Conservation (phyloP, 148 eudicot species). For the Nepenthes gracilis region DNA sequence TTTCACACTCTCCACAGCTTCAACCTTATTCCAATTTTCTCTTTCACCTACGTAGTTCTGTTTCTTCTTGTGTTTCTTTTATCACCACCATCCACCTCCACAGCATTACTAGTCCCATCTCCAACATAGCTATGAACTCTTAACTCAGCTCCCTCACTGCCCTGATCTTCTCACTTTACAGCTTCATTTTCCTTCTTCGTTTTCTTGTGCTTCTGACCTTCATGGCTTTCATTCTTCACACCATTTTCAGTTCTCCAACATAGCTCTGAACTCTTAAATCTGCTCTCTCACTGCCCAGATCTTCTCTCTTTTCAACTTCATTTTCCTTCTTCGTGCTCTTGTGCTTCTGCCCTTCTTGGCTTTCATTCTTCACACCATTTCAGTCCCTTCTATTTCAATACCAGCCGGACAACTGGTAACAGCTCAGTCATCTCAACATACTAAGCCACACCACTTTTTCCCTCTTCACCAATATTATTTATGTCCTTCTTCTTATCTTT, state of each 20-base stretch:
- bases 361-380: neutral
- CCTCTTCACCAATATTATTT: conserved; percentile 2
- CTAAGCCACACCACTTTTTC: neutral
- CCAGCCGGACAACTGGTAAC: no score
- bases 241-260: no score
- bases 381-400: no score
- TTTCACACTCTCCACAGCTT: conserved; percentile 9
- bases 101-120: no score
- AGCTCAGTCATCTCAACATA: no score
- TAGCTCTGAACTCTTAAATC: no score
- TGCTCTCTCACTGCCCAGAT: neutral
- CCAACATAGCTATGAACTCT: no score
- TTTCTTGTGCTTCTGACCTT: neutral
- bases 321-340: neutral
- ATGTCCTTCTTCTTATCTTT: conserved; percentile 3
- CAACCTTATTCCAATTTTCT: conserved; percentile 7
- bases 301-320: neutral
- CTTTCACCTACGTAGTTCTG: neutral
- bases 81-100: neutral
- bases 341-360: neutral
- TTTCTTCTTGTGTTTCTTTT: conserved; percentile 12
- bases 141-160: neutral
- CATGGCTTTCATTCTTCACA: neutral
- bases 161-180: neutral
- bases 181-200: neutral